Conservation (phyloP, 257 asterid genomes). For the Salvia miltiorrhiza region DNA sequence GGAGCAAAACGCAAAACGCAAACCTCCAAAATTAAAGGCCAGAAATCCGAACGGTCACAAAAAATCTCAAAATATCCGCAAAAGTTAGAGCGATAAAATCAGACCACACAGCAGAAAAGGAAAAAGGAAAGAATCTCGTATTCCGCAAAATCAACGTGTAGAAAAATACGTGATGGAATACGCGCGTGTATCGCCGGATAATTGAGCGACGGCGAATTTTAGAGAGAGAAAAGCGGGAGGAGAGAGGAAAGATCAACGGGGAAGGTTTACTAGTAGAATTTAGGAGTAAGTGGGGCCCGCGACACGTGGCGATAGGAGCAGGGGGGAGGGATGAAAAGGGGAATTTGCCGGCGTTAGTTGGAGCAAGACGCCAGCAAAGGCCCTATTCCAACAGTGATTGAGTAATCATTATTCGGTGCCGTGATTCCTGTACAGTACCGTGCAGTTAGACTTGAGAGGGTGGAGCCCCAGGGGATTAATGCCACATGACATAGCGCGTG, state of each 20-base stretch:
- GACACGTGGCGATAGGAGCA: conserved; percentile 39
- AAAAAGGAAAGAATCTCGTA: neutral
- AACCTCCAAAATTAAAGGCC: conserved; percentile 32
- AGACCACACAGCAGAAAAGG: neutral
- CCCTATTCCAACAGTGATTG: conserved; percentile 26
- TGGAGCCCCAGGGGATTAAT: neutral
- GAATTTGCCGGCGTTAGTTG: conserved; percentile 38
- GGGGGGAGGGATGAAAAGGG: neutral
- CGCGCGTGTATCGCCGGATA: conserved; percentile 40
- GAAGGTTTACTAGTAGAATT: neutral
- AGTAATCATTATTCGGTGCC: conserved; percentile 32
- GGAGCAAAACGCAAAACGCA: conserved; percentile 5
- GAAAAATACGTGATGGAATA: neutral
- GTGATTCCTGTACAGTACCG: conserved; percentile 26
- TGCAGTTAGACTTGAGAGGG: conserved; percentile 13
- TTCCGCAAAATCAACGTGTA: neutral
- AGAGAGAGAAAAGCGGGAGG: conserved; percentile 1
- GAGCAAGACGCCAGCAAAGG: conserved; percentile 17
- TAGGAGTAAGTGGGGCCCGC: conserved; percentile 32
- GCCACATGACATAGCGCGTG: conserved; percentile 22
- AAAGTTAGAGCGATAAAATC: conserved; percentile 18
- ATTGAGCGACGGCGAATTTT: conserved; percentile 41
- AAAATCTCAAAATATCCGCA: conserved; percentile 29
- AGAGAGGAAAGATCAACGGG: conserved; percentile 6
- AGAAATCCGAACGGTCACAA: conserved; percentile 32